Evolutionary conservation across 1,284 basidiomycete genomes (phyloP).

Genomic region (Trametes hirsuta): DNA sequence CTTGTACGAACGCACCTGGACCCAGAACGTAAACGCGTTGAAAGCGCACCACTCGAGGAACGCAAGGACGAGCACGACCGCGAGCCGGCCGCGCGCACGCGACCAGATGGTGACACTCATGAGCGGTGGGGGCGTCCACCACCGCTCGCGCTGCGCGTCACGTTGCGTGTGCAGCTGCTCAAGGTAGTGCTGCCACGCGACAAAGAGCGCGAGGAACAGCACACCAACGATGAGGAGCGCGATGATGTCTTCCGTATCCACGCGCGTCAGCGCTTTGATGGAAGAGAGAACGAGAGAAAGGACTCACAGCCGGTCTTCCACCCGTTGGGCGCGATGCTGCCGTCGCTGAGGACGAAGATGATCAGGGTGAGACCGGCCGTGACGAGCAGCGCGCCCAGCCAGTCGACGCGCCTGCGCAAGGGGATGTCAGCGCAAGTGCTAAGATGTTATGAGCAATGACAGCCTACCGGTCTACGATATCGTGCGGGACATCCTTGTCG

Average conservation of each 20-base stretch:
- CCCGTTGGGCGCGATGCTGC: conserved; percentile 65
- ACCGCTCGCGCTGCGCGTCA: conserved; percentile 17
- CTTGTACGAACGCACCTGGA: conserved; percentile 42
- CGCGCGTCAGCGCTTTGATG: no score
- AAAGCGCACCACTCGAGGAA: conserved; percentile 75
- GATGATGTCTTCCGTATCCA: conserved; percentile 50
- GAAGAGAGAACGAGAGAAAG: no score
- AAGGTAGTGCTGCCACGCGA: conserved; percentile 72
- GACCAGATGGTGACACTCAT: conserved; percentile 75
- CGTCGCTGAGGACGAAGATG: conserved; percentile 81
- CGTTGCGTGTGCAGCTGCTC: conserved; percentile 42
- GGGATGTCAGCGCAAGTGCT: not conserved
- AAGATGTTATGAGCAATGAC: no score
- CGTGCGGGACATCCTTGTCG: conserved; percentile 45
- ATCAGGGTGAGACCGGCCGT: conserved; percentile 79
- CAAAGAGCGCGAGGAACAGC: conserved; percentile 59
- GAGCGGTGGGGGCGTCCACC: conserved; percentile 63
- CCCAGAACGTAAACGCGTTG: conserved; percentile 58
- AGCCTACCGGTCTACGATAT: conserved; percentile 46
- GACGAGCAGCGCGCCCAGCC: conserved; percentile 78
- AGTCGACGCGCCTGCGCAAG: conserved; percentile 64
- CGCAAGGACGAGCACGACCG: conserved; percentile 67
- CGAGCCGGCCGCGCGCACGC: conserved; percentile 66
- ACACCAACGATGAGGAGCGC: conserved; percentile 68
- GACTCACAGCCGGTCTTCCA: conserved; percentile 78